These are phyloP conservation scores for Penicillium coprophilum DNA, from an alignment of 495 filamentous ascomycete species.

Conservation along the genomic window DNA sequence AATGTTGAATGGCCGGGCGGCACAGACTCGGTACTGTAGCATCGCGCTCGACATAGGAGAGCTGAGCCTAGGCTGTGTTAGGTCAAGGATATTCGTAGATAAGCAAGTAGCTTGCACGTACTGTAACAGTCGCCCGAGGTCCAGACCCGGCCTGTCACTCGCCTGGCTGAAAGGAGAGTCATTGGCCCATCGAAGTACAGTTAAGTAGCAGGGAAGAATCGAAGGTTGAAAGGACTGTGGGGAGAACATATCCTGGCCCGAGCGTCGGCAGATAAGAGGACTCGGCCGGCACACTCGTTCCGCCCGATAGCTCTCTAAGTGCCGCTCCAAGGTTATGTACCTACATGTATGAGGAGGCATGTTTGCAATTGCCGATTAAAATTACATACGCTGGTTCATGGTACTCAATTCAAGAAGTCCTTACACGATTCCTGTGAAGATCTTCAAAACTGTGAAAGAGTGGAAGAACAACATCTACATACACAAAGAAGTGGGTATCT, in stretches of 20 bases:
- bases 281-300: conserved; percentile 24
- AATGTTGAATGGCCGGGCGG: conserved; percentile 8
- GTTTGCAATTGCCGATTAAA: background rate
- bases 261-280: conserved; percentile 34
- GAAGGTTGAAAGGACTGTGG: conserved; percentile 14
- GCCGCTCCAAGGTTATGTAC: background rate
- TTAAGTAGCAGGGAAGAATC: conserved; percentile 8
- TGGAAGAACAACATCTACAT: background rate
- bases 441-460: background rate
- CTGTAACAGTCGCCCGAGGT: conserved; percentile 37
- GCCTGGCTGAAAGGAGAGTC: conserved; percentile 43
- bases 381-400: background rate
- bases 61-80: conserved; percentile 26
- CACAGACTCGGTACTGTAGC: conserved; percentile 22
- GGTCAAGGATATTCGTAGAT: conserved; percentile 18
- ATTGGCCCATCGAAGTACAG: conserved; percentile 40
- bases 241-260: conserved; percentile 21
- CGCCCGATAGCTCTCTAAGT: conserved; percentile 2
- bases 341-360: background rate
- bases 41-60: conserved; percentile 18
- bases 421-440: background rate
- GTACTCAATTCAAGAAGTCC: background rate
- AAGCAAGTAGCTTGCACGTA: conserved; percentile 30
- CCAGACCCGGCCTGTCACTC: conserved; percentile 45
- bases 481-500: background rate